Conservation (phyloP, 768 basidiomycete species). For the Rhizopogon rudus region DNA sequence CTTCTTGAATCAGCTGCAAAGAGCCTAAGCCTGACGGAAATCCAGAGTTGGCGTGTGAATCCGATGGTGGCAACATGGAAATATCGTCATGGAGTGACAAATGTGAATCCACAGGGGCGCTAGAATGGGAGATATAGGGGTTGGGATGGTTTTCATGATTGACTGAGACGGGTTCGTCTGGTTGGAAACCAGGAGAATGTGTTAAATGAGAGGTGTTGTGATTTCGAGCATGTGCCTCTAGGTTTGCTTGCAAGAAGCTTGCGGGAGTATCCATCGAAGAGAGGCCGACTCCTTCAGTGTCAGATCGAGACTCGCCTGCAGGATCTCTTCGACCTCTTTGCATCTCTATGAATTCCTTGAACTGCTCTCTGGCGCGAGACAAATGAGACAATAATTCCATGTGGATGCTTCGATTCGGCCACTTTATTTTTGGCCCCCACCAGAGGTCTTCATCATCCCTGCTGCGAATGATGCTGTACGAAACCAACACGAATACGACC, state of each 20-base stretch:
- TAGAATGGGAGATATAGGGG: not conserved
- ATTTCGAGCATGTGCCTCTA: not conserved
- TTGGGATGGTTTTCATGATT: not conserved
- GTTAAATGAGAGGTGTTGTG: not conserved
- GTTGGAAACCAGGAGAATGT: not conserved
- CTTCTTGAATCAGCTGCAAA: not conserved
- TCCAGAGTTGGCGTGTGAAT: not conserved
- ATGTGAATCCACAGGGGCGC: not conserved
- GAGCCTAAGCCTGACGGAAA: too few relatives aligned
- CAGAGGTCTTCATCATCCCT: constrained; percentile 13
- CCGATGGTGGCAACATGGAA: not conserved
- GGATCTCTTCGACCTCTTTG: not conserved
- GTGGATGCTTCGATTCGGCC: not conserved
- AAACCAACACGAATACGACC: constrained; percentile 27
- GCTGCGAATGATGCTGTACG: constrained; percentile 38
- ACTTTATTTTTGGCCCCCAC: constrained; percentile 16
- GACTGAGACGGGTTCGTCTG: not conserved
- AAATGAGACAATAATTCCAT: not conserved
- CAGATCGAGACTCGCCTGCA: not conserved
- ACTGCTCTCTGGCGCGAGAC: not conserved
- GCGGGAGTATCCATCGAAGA: not conserved
- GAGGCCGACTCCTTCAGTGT: not conserved
- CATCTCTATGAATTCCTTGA: not conserved
- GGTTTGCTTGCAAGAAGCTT: not conserved
- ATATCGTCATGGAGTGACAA: not conserved